Base-by-base conservation (phyloP, 208 protist species). In the Giardia duodenalis region DNA sequence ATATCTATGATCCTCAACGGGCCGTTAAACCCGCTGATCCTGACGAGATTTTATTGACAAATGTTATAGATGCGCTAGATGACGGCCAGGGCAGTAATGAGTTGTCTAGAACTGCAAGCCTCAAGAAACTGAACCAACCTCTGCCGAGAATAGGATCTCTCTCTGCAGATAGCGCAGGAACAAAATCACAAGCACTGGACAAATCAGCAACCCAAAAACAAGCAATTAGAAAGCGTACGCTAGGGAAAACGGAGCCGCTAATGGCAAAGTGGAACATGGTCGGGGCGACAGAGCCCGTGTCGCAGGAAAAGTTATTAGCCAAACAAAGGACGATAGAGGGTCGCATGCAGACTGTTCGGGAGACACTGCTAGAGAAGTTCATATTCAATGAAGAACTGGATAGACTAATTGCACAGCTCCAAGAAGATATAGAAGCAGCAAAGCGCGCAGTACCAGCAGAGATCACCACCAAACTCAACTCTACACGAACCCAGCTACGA, bases 241-340 rank as follows among this genome's bases (percentile, higher is more conserved):
- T 89, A 91, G n/a, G 1, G n/a, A 22, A 4, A 91, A n/a, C 44
- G 47, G 22, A 91, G 45, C 2, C 2, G 39, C 88, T 91, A n/a
- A 30, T 76, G 44, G 88, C 88, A n/a, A 91, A n/a, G 42, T 91
- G 88, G 88, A 91, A 91, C 88, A 91, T 91, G 88, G 88, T 91
- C 45, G 88, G 88, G 22, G n/a, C 45, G 88, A 22, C 45, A 1
- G 44, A 91, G 1, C 1, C 2, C 4, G 88, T 91, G 44, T 2
- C n/a, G 1, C 88, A 22, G 4, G 88, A 2, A 30, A 47, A 47
- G 1, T 45, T 91, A 1, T 2, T 43, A 2, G 4, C 1, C 43
- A 91, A 91, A 47, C 88, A 91, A 45, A 1, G 45, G 45, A 46
- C 44, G 1, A 91, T 91, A 2, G 88, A 91, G 45, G 45, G 47